Base-by-base conservation (phyloP, 495 filamentous ascomycete genomes). In the Evernia prunastri region DNA sequence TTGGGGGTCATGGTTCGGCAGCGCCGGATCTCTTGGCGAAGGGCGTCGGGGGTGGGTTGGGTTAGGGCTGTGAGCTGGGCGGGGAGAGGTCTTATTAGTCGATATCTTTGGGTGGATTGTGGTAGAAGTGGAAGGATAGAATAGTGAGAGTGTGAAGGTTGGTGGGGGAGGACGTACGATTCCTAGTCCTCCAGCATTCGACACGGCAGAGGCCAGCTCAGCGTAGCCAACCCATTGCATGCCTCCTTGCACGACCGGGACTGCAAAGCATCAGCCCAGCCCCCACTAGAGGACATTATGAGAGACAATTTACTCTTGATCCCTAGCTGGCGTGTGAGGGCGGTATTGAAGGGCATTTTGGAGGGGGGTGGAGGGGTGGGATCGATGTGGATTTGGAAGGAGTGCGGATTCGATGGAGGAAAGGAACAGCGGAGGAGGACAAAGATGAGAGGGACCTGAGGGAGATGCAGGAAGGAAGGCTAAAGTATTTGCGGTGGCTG, bases 221-320 rank as follows among this genome's bases (percentile, higher is more conserved):
- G 58, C 63, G 67, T 60, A 70, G 27, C 68, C 73, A 56, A 80
- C 85, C 86, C 86, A 90, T 84, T 96, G 92, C 91, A 96, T 97
- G 62, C 94, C 94, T 73, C 94, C 94, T 81, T 98, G 94, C 54
- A 98, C 90, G n/a, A 98, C 81, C 63, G 94, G 94, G 68, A 97
- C 91, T 94, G 68, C 66, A 47, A 20, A 65, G n/a, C 39, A 42
- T 75, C 61, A 77, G 68, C 54, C 23, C 61, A 60, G n/a, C n/a
- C n/a, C n/a, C n/a, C n/a, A n/a, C n/a, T n/a, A n/a, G n/a, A n/a
- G n/a, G n/a, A n/a, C n/a, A n/a, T n/a, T n/a, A 23, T 40, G 18
- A n/a, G n/a, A 53, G 27, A 36, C 47, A n/a, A n/a, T 80, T 33
- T 82, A 91, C 90, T 78, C 71, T 83, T 81, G 72, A 97, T 97